A percentile compares a stretch with the other conserved stretches of the same genome.
These are phyloP conservation scores for Cladorrhinum sp. DNA, from an alignment of 2,329 filamentous ascomycete species.

Conservation along the genomic window DNA sequence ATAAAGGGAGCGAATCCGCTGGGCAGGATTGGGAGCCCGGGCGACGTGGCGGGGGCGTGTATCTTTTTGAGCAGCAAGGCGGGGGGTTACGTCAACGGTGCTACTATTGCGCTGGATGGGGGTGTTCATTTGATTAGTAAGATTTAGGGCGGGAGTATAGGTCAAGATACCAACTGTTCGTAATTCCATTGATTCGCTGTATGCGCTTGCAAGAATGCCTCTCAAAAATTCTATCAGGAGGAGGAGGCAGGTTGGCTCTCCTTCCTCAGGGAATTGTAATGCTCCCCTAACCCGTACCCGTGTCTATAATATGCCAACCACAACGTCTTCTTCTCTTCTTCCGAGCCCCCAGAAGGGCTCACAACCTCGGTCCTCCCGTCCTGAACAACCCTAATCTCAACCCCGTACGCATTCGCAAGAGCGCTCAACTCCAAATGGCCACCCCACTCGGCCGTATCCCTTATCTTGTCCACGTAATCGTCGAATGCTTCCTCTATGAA, in stretches of 20 bases:
- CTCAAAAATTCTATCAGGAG: too few species aligned
- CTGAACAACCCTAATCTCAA: conserved; percentile 82
- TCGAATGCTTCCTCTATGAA: conserved; percentile 82
- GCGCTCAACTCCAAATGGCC: conserved; percentile 88
- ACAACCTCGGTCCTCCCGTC: conserved; percentile 75
- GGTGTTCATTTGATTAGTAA: conserved; percentile 47
- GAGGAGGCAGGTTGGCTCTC: too few species aligned
- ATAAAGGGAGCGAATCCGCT: conserved; percentile 61
- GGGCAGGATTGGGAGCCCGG: conserved; percentile 61
- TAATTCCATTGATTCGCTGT: too few species aligned
- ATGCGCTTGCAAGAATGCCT: too few species aligned
- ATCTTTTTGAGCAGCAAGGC: conserved; percentile 67
- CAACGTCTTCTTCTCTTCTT: conserved; percentile 54
- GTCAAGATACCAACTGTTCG: too few species aligned
- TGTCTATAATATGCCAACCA: conserved; percentile 97
- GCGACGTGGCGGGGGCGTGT: conserved; percentile 70
- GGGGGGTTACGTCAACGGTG: conserved; percentile 64
- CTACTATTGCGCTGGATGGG: conserved; percentile 61
- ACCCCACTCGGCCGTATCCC: conserved; percentile 91
- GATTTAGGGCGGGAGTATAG: too few species aligned
- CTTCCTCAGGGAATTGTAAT: conserved; percentile 82
- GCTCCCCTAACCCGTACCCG: conserved; percentile 90
- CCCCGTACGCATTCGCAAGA: conserved; percentile 73
- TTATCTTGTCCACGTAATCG: conserved; percentile 70
- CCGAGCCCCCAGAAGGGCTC: conserved; percentile 35